Conservation (phyloP, 2,329 filamentous ascomycete species). For the Parastagonospora nodorum region DNA sequence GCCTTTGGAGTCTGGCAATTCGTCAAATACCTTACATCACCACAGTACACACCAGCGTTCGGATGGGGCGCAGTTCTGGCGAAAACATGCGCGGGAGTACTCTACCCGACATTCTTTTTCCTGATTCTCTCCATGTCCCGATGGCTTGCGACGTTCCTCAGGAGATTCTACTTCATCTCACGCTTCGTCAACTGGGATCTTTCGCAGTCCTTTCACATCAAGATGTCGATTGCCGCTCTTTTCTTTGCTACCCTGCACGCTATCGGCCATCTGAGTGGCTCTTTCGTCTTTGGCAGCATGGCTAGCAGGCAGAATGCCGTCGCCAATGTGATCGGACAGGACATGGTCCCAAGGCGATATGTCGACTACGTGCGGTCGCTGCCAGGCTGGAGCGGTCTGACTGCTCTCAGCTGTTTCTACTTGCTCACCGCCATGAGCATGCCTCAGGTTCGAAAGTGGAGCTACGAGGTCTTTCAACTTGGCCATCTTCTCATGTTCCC, state of each 20-base stretch:
- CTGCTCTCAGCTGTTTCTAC: conserved; percentile 57
- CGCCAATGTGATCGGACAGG: conserved; percentile 51
- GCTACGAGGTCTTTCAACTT: conserved; percentile 63
- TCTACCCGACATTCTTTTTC: conserved; percentile 65
- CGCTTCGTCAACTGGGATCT: conserved; percentile 64
- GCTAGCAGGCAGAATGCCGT: conserved; percentile 53
- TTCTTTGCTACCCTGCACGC: conserved; percentile 59
- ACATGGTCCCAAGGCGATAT: conserved; percentile 53
- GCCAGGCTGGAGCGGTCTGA: conserved; percentile 59
- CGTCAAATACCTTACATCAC: conserved; percentile 56
- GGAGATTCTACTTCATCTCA: conserved; percentile 58
- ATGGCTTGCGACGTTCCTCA: conserved; percentile 59
- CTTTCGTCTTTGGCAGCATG: conserved; percentile 58
- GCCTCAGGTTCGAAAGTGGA: conserved; percentile 57
- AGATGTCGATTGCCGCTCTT: conserved; percentile 58
- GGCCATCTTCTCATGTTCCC: conserved; percentile 64
- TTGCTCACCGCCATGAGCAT: conserved; percentile 55
- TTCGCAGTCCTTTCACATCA: conserved; percentile 61
- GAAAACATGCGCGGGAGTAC: conserved; percentile 59
- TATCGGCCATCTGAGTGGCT: conserved; percentile 59
- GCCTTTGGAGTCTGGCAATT: conserved; percentile 62
- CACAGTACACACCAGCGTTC: conserved; percentile 55
- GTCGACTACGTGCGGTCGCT: conserved; percentile 53
- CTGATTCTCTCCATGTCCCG: conserved; percentile 63
- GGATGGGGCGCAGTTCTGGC: conserved; percentile 63